Percentiles rank a stretch among this genome's conserved stretches.
These are phyloP conservation scores for Suillus sp. DNA, from an alignment of 768 basidiomycete species.

Conservation along the genomic window DNA sequence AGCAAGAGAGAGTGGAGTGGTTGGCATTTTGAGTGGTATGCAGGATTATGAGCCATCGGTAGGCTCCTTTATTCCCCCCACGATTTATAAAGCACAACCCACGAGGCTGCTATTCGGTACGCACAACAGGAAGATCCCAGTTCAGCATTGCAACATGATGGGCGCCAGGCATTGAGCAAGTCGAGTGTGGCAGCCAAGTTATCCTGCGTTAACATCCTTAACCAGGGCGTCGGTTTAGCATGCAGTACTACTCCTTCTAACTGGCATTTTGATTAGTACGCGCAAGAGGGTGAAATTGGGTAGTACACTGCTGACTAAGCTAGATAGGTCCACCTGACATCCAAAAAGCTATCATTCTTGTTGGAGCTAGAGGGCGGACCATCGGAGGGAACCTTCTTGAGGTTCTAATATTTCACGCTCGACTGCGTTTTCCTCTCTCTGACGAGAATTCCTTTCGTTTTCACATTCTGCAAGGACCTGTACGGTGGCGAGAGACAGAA, in stretches of 20 bases:
- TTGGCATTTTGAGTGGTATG: background rate
- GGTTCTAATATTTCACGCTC: too few relatives aligned
- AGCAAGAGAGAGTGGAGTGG: background rate
- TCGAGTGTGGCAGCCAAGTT: background rate
- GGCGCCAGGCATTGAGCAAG: background rate
- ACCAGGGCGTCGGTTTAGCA: background rate
- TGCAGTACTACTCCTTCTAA: background rate
- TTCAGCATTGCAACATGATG: background rate
- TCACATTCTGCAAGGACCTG: slow-evolving; percentile 80
- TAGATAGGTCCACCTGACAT: too few relatives aligned
- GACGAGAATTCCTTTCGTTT: slow-evolving; percentile 73
- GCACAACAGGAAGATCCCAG: too few relatives aligned
- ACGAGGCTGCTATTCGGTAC: background rate
- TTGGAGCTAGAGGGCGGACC: too few relatives aligned
- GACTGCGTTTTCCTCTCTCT: too few relatives aligned
- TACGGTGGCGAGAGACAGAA: slow-evolving; percentile 13
- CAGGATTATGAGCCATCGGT: background rate
- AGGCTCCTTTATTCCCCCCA: background rate
- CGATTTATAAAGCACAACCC: background rate
- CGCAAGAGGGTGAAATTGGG: too few relatives aligned
- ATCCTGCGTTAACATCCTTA: background rate
- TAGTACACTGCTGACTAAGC: slow-evolving; percentile 22
- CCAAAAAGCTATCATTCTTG: too few relatives aligned
- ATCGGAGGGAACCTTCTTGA: too few relatives aligned
- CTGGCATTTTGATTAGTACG: too few relatives aligned